Percentiles rank a stretch among this genome's conserved stretches.
These are phyloP conservation scores for Coemansia sp. DNA, from an alignment of 192 early-diverging fungal species.

Conservation along the genomic window DNA sequence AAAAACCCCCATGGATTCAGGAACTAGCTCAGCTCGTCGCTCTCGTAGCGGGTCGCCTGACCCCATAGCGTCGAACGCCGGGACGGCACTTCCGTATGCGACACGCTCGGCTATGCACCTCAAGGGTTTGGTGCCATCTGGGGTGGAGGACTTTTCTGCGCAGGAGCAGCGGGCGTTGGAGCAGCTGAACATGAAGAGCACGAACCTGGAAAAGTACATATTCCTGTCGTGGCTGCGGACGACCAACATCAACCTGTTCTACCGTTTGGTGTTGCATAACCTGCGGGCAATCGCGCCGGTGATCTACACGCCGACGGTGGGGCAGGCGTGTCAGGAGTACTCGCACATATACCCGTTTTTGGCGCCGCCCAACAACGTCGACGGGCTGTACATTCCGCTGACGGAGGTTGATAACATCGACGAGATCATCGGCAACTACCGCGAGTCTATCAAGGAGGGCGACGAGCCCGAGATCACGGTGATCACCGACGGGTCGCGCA, in stretches of 20 bases:
- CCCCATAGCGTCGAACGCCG: constrained; percentile 35
- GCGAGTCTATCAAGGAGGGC: constrained; percentile 57
- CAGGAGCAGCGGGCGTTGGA: constrained; percentile 72
- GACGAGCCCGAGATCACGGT: constrained; percentile 80
- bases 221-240: constrained; percentile 76
- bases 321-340: constrained; percentile 78
- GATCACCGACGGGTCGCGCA: constrained; percentile 88
- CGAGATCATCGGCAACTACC: constrained; percentile 73
- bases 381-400: constrained; percentile 82
- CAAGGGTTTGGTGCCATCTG: constrained; percentile 66
- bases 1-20: not conserved
- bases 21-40: constrained; percentile 10
- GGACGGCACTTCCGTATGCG: constrained; percentile 33
- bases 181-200: constrained; percentile 64
- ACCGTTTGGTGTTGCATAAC: constrained; percentile 71
- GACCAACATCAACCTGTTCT: constrained; percentile 76
- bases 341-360: constrained; percentile 82
- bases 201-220: constrained; percentile 74
- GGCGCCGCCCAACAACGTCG: constrained; percentile 61
- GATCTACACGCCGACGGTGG: constrained; percentile 80
- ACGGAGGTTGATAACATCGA: constrained; percentile 65
- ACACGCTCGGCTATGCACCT: constrained; percentile 61
- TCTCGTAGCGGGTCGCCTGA: constrained; percentile 50
- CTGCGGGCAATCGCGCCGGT: constrained; percentile 69
- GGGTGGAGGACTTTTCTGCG: constrained; percentile 66